phyloP scores from a whole-genome alignment of 306 rosid genomes.

The Hylodesmum podocarpum region DNA sequence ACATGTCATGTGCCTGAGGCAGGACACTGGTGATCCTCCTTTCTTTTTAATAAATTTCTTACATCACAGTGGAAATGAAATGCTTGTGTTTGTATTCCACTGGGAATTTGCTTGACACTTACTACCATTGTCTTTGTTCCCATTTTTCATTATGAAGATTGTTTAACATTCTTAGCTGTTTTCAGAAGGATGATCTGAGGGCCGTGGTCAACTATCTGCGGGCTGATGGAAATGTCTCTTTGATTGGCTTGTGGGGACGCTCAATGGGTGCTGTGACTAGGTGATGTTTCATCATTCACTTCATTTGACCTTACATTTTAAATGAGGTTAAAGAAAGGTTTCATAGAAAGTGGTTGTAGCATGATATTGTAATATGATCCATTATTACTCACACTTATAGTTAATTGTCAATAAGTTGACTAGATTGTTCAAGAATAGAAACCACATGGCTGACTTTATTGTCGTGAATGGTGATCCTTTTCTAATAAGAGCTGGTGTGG shows the following conservation, averaged over 20 bases:
- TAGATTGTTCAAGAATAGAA: not conserved
- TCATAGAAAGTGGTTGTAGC: not conserved
- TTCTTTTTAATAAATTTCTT: conserved; percentile 9
- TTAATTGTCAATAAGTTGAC: not conserved
- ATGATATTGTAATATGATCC: conserved; percentile 3
- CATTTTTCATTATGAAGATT: conserved; percentile 14
- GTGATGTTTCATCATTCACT: conserved; percentile 57
- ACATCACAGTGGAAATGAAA: conserved; percentile 3
- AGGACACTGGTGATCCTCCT: not conserved
- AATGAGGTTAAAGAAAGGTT: not conserved
- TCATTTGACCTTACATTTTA: conserved; percentile 16
- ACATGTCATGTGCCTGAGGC: conserved; percentile 7
- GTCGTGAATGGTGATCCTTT: not conserved
- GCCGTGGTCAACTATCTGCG: conserved; percentile 86
- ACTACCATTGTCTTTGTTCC: not conserved
- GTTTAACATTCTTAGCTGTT: conserved; percentile 30
- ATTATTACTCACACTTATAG: not conserved
- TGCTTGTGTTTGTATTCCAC: not conserved
- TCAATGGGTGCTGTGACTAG: conserved; percentile 99
- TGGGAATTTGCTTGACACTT: conserved; percentile 1
- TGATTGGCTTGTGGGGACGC: conserved; percentile 99
- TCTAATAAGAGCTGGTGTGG: not conserved
- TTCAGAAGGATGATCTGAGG: conserved; percentile 85
- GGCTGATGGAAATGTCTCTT: conserved; percentile 84
- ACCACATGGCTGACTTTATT: not conserved